These are phyloP conservation scores for Diaporthe batatas DNA, from an alignment of 2,329 filamentous ascomycete genomes.

Conservation along the genomic window DNA sequence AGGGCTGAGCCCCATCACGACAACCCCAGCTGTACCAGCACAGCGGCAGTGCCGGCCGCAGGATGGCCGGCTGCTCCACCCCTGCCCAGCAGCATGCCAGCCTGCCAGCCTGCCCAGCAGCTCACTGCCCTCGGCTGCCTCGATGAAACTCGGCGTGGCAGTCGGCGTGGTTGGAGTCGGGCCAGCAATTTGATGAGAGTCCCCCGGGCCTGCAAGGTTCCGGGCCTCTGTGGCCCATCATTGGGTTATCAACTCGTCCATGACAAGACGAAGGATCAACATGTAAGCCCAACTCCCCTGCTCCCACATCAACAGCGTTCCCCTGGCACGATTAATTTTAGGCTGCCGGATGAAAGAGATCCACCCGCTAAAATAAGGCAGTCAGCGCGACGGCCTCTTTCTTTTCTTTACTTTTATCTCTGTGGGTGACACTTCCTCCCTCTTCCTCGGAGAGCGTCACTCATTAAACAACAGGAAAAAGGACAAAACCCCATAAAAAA, in stretches of 20 bases:
- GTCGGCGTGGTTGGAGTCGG: no score
- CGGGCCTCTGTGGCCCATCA: background rate
- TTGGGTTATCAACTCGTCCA: background rate
- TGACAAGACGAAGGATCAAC: slow-evolving; percentile 13
- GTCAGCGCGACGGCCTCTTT: background rate
- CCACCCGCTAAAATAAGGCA: no score
- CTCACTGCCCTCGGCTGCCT: background rate
- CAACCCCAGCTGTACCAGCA: background rate
- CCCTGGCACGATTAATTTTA: slow-evolving; percentile 2
- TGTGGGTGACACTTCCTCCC: background rate
- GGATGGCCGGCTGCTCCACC: background rate
- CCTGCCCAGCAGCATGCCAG: no score
- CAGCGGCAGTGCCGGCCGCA: background rate
- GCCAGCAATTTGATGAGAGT: background rate
- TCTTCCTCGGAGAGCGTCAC: background rate
- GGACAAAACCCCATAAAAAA: background rate
- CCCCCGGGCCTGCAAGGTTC: background rate
- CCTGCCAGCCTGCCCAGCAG: no score
- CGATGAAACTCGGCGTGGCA: background rate
- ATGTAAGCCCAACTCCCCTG: background rate
- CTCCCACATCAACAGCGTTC: background rate
- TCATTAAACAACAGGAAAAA: background rate
- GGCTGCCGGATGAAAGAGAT: background rate
- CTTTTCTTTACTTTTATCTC: no score
- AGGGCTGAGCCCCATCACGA: background rate